phyloP scores from a whole-genome alignment of 2,329 filamentous ascomycete species.

The Seiridium unicorne region DNA sequence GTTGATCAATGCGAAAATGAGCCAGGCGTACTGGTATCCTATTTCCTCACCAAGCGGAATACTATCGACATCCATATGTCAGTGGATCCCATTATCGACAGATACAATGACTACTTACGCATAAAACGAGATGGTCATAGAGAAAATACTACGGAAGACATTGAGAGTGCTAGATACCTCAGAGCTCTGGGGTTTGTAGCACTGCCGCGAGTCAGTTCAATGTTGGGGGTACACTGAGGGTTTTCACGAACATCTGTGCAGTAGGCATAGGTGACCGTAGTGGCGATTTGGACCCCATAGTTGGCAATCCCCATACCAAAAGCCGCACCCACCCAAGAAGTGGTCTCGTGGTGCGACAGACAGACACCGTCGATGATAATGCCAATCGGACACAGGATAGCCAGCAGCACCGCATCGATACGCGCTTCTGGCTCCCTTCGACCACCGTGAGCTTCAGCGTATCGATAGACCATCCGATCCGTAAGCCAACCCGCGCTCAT shows the following conservation, averaged over 20 bases:
- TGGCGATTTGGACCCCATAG: conserved; percentile 32
- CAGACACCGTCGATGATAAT: conserved; percentile 22
- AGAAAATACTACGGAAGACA: conserved; percentile 29
- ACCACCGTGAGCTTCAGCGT: conserved; percentile 22
- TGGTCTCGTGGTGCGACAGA: conserved; percentile 23
- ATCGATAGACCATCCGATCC: conserved; percentile 26
- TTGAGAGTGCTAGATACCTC: conserved; percentile 32
- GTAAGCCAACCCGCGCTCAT: conserved; percentile 23
- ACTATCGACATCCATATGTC: conserved; percentile 2
- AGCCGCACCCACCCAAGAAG: conserved; percentile 30
- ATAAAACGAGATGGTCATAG: conserved; percentile 31
- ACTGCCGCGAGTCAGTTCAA: not conserved
- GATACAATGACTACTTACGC: conserved; percentile 10
- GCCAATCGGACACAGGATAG: conserved; percentile 21
- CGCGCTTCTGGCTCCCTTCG: conserved; percentile 26
- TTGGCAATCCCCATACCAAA: conserved; percentile 34
- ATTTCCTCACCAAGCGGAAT: conserved; percentile 24
- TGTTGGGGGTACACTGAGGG: not conserved
- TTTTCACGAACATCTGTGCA: conserved; percentile 23
- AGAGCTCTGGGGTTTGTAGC: conserved; percentile 33
- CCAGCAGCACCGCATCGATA: conserved; percentile 28
- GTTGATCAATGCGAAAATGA: conserved; percentile 25
- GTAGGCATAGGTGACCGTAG: conserved; percentile 33
- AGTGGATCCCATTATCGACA: not conserved
- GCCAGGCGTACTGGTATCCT: conserved; percentile 27